Percentiles rank a stretch among this genome's conserved stretches.
Evolutionary conservation across 2,329 filamentous ascomycete genomes (phyloP).

Genomic region (Didymella exigua): DNA sequence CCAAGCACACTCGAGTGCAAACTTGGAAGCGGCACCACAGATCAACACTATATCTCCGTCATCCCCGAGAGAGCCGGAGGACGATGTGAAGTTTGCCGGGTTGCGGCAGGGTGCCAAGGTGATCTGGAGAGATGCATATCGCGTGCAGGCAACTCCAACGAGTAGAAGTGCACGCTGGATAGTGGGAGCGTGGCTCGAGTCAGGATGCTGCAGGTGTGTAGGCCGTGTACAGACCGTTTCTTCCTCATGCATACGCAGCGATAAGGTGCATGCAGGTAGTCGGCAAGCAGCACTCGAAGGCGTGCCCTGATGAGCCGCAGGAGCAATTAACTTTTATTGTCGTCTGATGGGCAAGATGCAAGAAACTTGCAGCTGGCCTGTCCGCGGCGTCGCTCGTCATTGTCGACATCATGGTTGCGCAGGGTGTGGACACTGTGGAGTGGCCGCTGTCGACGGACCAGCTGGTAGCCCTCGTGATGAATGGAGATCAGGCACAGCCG

Average conservation of each 20-base stretch:
- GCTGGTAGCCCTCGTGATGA: constrained; percentile 13
- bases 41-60: neutral
- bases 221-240: constrained; percentile 12
- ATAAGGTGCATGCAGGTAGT: constrained; percentile 6
- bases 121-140: constrained; percentile 26
- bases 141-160: constrained; percentile 25
- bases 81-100: constrained; percentile 19
- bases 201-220: constrained; percentile 8
- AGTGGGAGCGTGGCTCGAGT: constrained; percentile 13
- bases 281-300: neutral
- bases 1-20: constrained; percentile 7
- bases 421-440: constrained; percentile 15
- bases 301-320: neutral
- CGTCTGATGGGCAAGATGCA: neutral
- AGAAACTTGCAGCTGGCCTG: constrained; percentile 13
- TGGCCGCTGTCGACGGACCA: constrained; percentile 15
- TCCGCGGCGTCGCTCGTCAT: constrained; percentile 9
- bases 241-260: constrained; percentile 12
- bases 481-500: constrained; percentile 21
- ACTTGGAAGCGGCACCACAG: constrained; percentile 2
- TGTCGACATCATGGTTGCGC: constrained; percentile 15
- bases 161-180: constrained; percentile 14
- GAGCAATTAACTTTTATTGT: constrained; percentile 5
- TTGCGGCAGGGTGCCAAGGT: constrained; percentile 32
- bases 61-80: constrained; percentile 15